Base-by-base conservation (phyloP, 768 basidiomycete species). In the Mycena rebaudengoi region DNA sequence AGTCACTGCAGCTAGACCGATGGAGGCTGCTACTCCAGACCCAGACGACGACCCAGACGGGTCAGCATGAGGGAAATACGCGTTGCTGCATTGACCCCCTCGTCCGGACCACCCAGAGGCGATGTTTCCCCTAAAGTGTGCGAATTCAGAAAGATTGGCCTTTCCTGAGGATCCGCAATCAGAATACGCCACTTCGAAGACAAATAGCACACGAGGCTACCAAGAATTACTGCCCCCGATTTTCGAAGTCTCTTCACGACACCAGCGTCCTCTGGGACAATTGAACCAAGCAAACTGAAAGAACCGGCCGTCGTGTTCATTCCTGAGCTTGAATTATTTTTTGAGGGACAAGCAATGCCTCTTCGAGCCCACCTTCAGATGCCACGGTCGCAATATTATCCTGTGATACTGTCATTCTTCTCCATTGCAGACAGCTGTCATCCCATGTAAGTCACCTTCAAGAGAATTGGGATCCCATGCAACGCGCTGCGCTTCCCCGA, bases 1-100 rank as follows among this genome's bases (percentile, higher is more conserved):
- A 0, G 81, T 74, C 2, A 84, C 83, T 14, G 84, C 74, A n/a
- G 78, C 73, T 16, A 87, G 75, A 18, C 86, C 86, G 48, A 86
- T 86, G 2, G 84, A 83, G 2, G 83, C 75, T 23, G 83, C 78
- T 28, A 87, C 78, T 4, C 80, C 88, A n/a, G 86, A 86, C 2
- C 88, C 88, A 7, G 86, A 83, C 0, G 86, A 87, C 1, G 85
- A 87, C 1, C 87, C 86, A 61, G 83, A 86, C 3, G 87, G 85
- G 64, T 87, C 83, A 4, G 78, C 83, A 10, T 80, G 77, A 0
- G 82, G 82, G 62, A 79, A 86, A 65, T 85, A 87, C 13, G 85
- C 81, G 58, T 78, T 82, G 4, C 78, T 83, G 8, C 75, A 72
- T 72, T 87, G 87, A 3, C 86, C 85, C 12, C 82, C 82, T 45